Evolutionary conservation across 495 filamentous ascomycete genomes (phyloP), one percentile per base, ranked within the genome.

Genomic region (Parathielavia appendiculata): DNA sequence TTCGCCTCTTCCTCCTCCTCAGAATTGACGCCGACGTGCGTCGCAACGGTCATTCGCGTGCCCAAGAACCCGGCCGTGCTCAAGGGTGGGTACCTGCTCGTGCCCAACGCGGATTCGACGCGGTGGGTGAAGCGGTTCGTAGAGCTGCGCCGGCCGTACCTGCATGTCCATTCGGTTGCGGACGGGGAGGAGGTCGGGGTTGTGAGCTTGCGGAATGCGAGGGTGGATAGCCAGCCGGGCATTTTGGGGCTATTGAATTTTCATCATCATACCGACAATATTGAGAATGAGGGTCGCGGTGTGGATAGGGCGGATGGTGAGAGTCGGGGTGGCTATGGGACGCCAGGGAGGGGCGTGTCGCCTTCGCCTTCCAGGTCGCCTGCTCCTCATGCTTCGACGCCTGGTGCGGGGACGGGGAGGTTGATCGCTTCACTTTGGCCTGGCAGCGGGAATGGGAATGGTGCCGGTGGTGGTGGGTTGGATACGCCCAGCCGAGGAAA

Each of bases 91-190:
- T 92, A 92, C 66, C 83, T 97, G 30, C 75, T 95, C 17, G 88
- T 86, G 5, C 91, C 92, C 6, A 83, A 83, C 62, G 79, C 80
- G 56, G 82, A 87, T 49, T 86, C 85, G 26, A 86, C 85, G 26
- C 81, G 84, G 57, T 99, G 93, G 93, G 77, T 88, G 6, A 89
- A 91, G 60, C 88, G 92, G 43, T 96, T 92, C 66, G 90, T 96
- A 48, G 95, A 99, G 66, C 83, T 99, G 32, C 85, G 93, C 23
- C 83, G 87, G 41, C 95, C 95, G 7, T 99, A 97, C 66, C 77
- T 99, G 57, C 91, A 97, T 66, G 81, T 97, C 43, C 86, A 97
- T 72, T 84, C 81, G 30, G 84, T 87, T 2, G 84, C 84, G 2
- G 87, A 91, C 16, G 91, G 92, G 16, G 92, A 97, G 63, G 93